Evolutionary conservation across 169 alveolate genomes (phyloP).

Genomic region (Plasmodium malariae): DNA sequence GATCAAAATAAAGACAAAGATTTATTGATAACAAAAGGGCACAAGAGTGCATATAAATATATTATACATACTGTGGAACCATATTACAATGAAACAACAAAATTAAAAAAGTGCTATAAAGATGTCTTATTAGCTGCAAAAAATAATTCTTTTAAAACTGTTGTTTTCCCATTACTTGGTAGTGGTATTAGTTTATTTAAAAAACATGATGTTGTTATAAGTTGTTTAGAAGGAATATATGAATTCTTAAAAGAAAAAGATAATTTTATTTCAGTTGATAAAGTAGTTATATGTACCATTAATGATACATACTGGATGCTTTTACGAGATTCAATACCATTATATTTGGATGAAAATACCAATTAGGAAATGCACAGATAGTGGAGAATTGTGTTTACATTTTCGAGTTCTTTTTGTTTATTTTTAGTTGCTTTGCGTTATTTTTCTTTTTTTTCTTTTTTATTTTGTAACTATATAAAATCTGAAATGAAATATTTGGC

Average conservation of each 20-base stretch:
- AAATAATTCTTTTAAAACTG: conserved; percentile 37
- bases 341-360: conserved; percentile 29
- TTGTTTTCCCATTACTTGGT: conserved; percentile 75
- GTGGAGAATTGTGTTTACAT: too few species aligned
- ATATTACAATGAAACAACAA: conserved; percentile 64
- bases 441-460: too few species aligned
- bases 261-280: conserved; percentile 70
- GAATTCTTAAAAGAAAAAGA: conserved; percentile 55
- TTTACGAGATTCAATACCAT: conserved; percentile 49
- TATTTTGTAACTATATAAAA: too few species aligned
- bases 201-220: conserved; percentile 71
- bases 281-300: conserved; percentile 49
- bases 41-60: conserved; percentile 59
- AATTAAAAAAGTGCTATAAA: conserved; percentile 64
- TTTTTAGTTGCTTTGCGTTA: too few species aligned
- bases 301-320: conserved; percentile 76
- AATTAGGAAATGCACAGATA: neutral
- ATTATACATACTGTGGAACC: conserved; percentile 76
- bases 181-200: conserved; percentile 76
- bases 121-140: conserved; percentile 50
- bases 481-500: neutral
- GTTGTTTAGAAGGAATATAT: conserved; percentile 74
- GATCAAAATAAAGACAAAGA: conserved; percentile 52
- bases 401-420: too few species aligned
- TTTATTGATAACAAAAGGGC: conserved; percentile 69